phyloP scores from a whole-genome alignment of 1,284 basidiomycete species.

The Abortiporus biennis region DNA sequence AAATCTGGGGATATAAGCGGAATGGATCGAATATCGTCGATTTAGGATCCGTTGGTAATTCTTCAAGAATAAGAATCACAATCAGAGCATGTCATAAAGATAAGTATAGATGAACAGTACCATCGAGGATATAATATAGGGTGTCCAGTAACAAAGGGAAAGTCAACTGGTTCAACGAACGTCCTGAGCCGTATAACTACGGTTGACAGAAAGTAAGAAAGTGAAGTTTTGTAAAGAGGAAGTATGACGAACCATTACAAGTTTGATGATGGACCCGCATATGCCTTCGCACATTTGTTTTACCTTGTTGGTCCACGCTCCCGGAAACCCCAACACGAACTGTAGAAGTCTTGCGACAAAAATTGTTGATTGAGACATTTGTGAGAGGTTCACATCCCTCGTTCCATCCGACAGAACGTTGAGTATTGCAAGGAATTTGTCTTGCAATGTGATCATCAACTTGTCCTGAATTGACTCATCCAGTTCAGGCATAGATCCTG shows the following conservation, averaged over 20 bases:
- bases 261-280: slow-evolving; percentile 40
- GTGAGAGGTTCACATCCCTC: slow-evolving; percentile 7
- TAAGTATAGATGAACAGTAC: slow-evolving; percentile 27
- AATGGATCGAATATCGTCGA: slow-evolving; percentile 47
- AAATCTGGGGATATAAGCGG: slow-evolving; percentile 50
- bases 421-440: slow-evolving; percentile 39
- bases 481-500: slow-evolving; percentile 37
- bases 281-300: slow-evolving; percentile 42
- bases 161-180: slow-evolving; percentile 43
- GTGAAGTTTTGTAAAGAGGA: background rate
- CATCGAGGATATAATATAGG: slow-evolving; percentile 65
- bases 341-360: slow-evolving; percentile 63
- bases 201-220: background rate
- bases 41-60: slow-evolving; percentile 56
- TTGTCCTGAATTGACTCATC: slow-evolving; percentile 49
- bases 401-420: slow-evolving; percentile 24
- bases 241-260: slow-evolving; percentile 47
- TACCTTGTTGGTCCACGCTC: slow-evolving; percentile 47
- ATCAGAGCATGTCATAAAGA: slow-evolving; percentile 1
- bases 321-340: slow-evolving; percentile 63
- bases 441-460: slow-evolving; percentile 41
- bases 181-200: slow-evolving; percentile 47
- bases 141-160: slow-evolving; percentile 71
- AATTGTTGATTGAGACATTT: slow-evolving; percentile 29
- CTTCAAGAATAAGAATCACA: slow-evolving; percentile 27